These are phyloP conservation scores for Colletotrichum tabaci DNA, from an alignment of 2,329 filamentous ascomycete genomes.

Conservation along the genomic window DNA sequence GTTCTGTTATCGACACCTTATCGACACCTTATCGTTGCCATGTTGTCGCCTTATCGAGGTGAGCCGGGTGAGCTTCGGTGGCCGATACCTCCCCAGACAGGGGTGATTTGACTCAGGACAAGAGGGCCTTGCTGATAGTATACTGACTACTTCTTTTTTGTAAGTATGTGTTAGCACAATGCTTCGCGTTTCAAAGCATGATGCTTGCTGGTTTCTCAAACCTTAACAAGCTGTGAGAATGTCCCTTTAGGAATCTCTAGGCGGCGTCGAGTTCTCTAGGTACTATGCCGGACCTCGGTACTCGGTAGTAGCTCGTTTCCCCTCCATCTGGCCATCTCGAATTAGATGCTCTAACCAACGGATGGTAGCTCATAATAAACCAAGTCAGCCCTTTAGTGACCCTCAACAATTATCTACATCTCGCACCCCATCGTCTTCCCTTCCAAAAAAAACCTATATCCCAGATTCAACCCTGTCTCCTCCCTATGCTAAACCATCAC, in stretches of 20 bases:
- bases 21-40: not conserved
- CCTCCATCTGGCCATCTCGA: conserved; percentile 22
- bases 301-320: conserved; percentile 19
- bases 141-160: too few species aligned
- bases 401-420: not conserved
- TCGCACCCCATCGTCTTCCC: not conserved
- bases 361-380: too few species aligned
- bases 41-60: conserved; percentile 3
- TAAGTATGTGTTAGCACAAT: too few species aligned
- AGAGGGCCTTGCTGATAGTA: not conserved
- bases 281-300: conserved; percentile 33
- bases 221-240: not conserved
- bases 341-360: not conserved
- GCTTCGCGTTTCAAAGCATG: too few species aligned
- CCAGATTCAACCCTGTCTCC: not conserved
- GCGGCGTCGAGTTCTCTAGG: conserved; percentile 6
- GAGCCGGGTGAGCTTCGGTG: conserved; percentile 8
- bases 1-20: conserved; percentile 8
- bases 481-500: not conserved
- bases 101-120: too few species aligned
- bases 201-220: not conserved
- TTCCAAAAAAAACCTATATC: not conserved
- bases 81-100: not conserved
- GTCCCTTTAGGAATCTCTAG: not conserved
- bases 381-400: too few species aligned